These are phyloP conservation scores for Setaria viridis DNA, from an alignment of 202 grass and related monocot genomes.

Conservation along the genomic window DNA sequence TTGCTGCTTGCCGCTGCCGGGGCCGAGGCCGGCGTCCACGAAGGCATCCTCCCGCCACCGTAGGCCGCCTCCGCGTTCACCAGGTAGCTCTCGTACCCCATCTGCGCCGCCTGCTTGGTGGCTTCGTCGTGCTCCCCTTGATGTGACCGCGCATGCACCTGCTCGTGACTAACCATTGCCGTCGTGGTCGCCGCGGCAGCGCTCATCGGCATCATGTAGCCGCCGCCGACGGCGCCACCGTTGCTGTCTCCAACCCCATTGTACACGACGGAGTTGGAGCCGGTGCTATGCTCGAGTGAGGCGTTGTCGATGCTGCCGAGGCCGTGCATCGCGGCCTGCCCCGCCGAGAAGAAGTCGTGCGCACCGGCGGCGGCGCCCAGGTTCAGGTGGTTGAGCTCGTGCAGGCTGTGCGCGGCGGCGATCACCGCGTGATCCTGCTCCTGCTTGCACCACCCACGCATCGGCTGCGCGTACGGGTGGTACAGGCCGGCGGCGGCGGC, in stretches of 20 bases:
- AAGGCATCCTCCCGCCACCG: conserved; percentile 41
- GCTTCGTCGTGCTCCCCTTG: conserved; percentile 51
- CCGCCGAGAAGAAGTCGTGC: conserved; percentile 81
- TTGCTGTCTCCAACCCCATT: conserved; percentile 51
- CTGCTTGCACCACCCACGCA: conserved; percentile 76
- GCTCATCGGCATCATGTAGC: conserved; percentile 67
- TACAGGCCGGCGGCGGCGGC: conserved; percentile 41
- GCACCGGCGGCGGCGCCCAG: conserved; percentile 43
- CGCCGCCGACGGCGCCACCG: conserved; percentile 14
- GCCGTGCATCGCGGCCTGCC: conserved; percentile 48
- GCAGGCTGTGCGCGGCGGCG: conserved; percentile 67
- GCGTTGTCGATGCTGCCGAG: conserved; percentile 58
- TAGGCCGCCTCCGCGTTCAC: conserved; percentile 53
- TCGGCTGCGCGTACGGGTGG: conserved; percentile 64
- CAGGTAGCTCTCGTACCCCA: conserved; percentile 64
- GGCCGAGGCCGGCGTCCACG: conserved; percentile 31
- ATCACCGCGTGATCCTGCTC: conserved; percentile 67
- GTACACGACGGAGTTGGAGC: conserved; percentile 85
- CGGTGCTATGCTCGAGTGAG: conserved; percentile 81
- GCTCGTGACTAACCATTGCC: conserved; percentile 41
- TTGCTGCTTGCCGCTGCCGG: conserved; percentile 56
- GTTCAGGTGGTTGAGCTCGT: conserved; percentile 71
- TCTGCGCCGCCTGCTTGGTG: conserved; percentile 56
- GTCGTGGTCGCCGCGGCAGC: conserved; percentile 21
- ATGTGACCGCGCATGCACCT: conserved; percentile 7